Conservation (phyloP, 352 stramenopile species). For the Phytophthora boehmeriae region DNA sequence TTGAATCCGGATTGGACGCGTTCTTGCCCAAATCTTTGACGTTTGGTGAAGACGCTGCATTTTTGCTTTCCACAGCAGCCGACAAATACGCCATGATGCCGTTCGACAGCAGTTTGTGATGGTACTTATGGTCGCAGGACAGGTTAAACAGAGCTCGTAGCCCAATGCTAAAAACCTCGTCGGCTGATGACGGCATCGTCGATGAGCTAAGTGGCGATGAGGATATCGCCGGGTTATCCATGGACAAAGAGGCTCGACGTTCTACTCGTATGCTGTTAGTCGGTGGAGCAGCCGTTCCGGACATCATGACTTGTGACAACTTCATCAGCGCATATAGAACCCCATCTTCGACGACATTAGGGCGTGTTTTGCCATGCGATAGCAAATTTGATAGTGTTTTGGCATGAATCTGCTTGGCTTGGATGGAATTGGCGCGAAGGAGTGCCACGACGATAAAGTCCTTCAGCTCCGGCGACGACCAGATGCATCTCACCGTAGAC, state of each 20-base stretch:
- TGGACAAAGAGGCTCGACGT: neutral
- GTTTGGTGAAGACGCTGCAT: constrained; percentile 8
- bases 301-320: constrained; percentile 66
- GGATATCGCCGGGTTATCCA: constrained; percentile 1
- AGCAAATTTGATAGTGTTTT: constrained; percentile 84
- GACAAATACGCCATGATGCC: constrained; percentile 75
- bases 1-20: constrained; percentile 1
- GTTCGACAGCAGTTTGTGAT: constrained; percentile 72
- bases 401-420: constrained; percentile 84
- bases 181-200: constrained; percentile 27
- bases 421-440: constrained; percentile 73
- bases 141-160: constrained; percentile 82
- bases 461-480: constrained; percentile 75
- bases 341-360: constrained; percentile 73
- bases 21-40: neutral
- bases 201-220: neutral
- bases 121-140: constrained; percentile 70
- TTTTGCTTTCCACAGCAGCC: constrained; percentile 41
- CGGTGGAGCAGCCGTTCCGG: constrained; percentile 7
- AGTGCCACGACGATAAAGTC: constrained; percentile 85
- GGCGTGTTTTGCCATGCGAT: constrained; percentile 54
- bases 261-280: constrained; percentile 2
- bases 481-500: constrained; percentile 69
- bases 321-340: constrained; percentile 86
- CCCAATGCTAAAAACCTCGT: constrained; percentile 74